Percentiles rank a stretch among this genome's conserved stretches.
These are phyloP conservation scores for Eutypella sp. DNA, from an alignment of 2,329 filamentous ascomycete species.

Conservation along the genomic window DNA sequence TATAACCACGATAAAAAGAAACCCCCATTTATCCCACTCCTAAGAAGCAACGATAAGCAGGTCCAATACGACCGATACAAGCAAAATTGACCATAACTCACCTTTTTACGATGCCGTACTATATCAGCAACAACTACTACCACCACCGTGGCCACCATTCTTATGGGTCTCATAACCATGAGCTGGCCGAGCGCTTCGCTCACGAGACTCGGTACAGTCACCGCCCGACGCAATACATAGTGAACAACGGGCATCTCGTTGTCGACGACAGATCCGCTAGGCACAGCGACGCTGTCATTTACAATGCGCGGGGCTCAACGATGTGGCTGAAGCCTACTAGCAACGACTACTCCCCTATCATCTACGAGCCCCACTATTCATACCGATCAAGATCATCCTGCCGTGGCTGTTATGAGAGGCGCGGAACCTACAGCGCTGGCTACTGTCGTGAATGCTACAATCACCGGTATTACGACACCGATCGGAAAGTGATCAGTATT, in stretches of 20 bases:
- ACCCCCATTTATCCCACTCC: too few species aligned
- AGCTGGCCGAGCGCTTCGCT: conserved; percentile 12
- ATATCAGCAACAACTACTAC: conserved; percentile 2
- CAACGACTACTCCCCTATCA: not conserved
- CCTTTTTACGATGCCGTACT: not conserved
- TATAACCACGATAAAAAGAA: too few species aligned
- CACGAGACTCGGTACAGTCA: conserved; percentile 12
- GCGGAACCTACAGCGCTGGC: conserved; percentile 8
- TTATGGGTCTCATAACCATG: conserved; percentile 9
- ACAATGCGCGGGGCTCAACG: conserved; percentile 20
- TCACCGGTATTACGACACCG: not conserved
- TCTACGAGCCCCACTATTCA: conserved; percentile 1
- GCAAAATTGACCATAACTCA: too few species aligned
- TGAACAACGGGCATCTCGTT: conserved; percentile 22
- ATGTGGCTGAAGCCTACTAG: conserved; percentile 11
- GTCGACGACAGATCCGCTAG: conserved; percentile 16
- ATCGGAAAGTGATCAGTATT: conserved; percentile 3
- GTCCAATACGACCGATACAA: not conserved
- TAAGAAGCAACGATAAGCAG: not conserved
- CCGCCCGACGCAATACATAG: conserved; percentile 18
- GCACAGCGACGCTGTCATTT: conserved; percentile 20
- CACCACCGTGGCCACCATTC: conserved; percentile 4
- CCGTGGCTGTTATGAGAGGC: conserved; percentile 12
- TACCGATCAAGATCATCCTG: conserved; percentile 4
- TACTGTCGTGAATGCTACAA: conserved; percentile 19